Evolutionary conservation across 2,329 filamentous ascomycete species (phyloP).

Genomic region (Aureobasidium sp.): DNA sequence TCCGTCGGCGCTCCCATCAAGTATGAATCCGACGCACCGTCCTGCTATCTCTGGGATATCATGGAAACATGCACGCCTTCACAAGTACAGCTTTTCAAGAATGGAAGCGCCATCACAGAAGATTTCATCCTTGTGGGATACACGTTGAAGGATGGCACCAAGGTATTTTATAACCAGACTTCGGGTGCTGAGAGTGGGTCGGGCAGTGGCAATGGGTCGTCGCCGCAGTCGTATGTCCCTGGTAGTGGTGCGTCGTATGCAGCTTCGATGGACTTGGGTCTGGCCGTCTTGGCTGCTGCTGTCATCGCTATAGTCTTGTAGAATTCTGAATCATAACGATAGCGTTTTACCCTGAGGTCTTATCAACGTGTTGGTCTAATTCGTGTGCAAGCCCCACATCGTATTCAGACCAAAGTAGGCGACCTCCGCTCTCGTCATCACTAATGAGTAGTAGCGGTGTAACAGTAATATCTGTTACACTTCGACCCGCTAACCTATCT

Average conservation of each 20-base stretch:
- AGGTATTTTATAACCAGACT: not conserved
- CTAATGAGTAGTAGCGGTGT: too few species aligned
- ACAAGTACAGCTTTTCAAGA: constrained; percentile 45
- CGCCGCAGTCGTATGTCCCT: not conserved
- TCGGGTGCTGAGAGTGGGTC: not conserved
- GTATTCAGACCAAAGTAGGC: too few species aligned
- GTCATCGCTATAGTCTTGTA: not conserved
- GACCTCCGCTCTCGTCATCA: too few species aligned
- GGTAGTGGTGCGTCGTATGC: not conserved
- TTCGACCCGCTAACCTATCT: too few species aligned
- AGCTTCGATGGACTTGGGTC: not conserved
- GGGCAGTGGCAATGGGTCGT: not conserved
- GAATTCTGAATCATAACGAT: not conserved
- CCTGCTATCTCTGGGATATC: constrained; percentile 50
- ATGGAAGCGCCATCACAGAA: constrained; percentile 51
- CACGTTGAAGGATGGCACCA: not conserved
- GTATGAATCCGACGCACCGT: not conserved
- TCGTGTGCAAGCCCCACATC: too few species aligned
- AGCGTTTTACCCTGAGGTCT: too few species aligned
- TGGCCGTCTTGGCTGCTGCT: not conserved
- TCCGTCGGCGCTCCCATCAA: not conserved
- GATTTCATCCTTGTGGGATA: constrained; percentile 42
- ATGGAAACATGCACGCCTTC: constrained; percentile 48
- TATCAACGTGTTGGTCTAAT: too few species aligned
- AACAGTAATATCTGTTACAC: too few species aligned